Percentiles rank a stretch among this genome's conserved stretches.
These are phyloP conservation scores for Cryptosporidium tyzzeri DNA, from an alignment of 169 alveolate genomes.

Conservation along the genomic window DNA sequence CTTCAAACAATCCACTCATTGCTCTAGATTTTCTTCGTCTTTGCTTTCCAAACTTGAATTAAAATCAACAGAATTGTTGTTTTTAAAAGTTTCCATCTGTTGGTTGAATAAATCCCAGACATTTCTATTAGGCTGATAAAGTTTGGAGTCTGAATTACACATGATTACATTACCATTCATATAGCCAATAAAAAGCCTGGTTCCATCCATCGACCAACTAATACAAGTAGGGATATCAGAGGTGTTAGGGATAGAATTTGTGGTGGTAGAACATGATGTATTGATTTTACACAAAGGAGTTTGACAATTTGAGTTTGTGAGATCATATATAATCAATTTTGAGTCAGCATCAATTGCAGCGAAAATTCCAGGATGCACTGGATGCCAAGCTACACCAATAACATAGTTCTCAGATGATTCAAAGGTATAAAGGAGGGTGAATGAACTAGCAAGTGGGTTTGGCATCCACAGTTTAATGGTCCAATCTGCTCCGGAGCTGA, in stretches of 20 bases:
- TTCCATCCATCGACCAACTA: conserved; percentile 68
- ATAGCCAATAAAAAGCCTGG: conserved; percentile 63
- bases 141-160: conserved; percentile 63
- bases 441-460: conserved; percentile 28
- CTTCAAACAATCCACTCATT: neutral
- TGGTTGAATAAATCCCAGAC: conserved; percentile 66
- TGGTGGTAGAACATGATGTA: conserved; percentile 32
- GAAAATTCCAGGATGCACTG: conserved; percentile 70
- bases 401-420: conserved; percentile 72
- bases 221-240: conserved; percentile 64
- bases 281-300: conserved; percentile 64
- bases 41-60: conserved; percentile 9
- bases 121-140: conserved; percentile 64
- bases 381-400: conserved; percentile 74
- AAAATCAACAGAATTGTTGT: conserved; percentile 9
- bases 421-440: conserved; percentile 54
- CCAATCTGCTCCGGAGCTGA: conserved; percentile 72
- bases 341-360: conserved; percentile 75
- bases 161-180: conserved; percentile 52
- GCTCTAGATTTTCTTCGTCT: conserved; percentile 9
- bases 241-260: conserved; percentile 25
- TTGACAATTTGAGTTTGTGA: conserved; percentile 48
- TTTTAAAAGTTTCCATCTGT: conserved; percentile 45
- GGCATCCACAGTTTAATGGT: conserved; percentile 69
- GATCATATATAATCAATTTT: conserved; percentile 44